These are phyloP conservation scores for Epichloe baconii DNA, from an alignment of 2,329 filamentous ascomycete species.

Conservation along the genomic window DNA sequence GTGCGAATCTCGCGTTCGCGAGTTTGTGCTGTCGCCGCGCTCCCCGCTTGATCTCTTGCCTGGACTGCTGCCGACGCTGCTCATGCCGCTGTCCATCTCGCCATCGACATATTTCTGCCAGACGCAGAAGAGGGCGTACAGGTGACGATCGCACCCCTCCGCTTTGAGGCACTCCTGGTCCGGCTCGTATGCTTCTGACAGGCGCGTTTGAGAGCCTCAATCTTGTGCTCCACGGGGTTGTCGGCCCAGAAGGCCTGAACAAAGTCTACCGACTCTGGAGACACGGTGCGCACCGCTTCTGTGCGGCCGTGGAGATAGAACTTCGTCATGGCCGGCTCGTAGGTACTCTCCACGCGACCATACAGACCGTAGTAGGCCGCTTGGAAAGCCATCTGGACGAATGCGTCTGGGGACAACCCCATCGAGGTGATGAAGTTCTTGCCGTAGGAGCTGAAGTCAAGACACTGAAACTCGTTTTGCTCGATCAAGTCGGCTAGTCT, in stretches of 20 bases:
- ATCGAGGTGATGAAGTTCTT: slow-evolving; percentile 97
- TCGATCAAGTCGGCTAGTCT: slow-evolving; percentile 86
- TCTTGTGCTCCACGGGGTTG: slow-evolving; percentile 67
- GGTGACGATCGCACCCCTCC: slow-evolving; percentile 79
- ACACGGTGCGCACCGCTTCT: slow-evolving; percentile 81
- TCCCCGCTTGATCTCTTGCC: slow-evolving; percentile 35
- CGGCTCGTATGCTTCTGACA: slow-evolving; percentile 69
- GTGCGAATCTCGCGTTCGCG: slow-evolving; percentile 32
- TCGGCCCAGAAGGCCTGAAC: slow-evolving; percentile 93
- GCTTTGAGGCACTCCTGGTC: slow-evolving; percentile 83
- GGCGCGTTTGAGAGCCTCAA: slow-evolving; percentile 72
- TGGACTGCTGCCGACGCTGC: slow-evolving; percentile 41
- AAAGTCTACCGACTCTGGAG: slow-evolving; percentile 72
- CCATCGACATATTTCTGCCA: slow-evolving; percentile 85
- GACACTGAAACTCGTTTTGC: slow-evolving; percentile 88
- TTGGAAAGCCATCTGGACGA: slow-evolving; percentile 98
- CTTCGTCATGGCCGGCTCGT: slow-evolving; percentile 98
- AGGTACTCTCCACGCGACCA: slow-evolving; percentile 84
- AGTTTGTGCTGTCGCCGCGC: slow-evolving; percentile 42
- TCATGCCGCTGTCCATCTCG: slow-evolving; percentile 35
- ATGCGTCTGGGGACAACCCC: slow-evolving; percentile 94
- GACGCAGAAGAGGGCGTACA: slow-evolving; percentile 87
- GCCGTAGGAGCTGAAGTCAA: slow-evolving; percentile 81
- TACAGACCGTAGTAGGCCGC: slow-evolving; percentile 96
- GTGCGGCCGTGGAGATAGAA: slow-evolving; percentile 85